These are phyloP conservation scores for Pseudogymnoascus sp. DNA, from an alignment of 2,329 filamentous ascomycete species.

Conservation along the genomic window DNA sequence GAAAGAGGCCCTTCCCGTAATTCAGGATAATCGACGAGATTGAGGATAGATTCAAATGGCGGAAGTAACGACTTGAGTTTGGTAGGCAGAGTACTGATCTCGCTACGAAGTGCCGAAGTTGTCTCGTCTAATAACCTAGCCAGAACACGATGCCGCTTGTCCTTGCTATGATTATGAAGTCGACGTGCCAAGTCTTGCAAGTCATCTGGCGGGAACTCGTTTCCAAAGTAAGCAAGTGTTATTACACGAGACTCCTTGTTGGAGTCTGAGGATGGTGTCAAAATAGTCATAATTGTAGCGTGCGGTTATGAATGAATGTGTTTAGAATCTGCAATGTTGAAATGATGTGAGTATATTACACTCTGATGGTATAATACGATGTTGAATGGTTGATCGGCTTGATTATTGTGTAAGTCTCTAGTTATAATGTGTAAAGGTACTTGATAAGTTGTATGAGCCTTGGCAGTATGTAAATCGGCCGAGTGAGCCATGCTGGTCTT, in stretches of 20 bases:
- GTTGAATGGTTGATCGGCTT: too few relatives aligned
- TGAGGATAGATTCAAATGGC: slow-evolving; percentile 31
- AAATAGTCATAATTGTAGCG: too few relatives aligned
- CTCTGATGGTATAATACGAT: too few relatives aligned
- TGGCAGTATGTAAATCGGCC: too few relatives aligned
- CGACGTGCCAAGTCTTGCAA: slow-evolving; percentile 32
- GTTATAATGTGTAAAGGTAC: too few relatives aligned
- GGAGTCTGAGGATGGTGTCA: not conserved
- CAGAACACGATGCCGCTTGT: slow-evolving; percentile 28
- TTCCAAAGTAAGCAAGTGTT: slow-evolving; percentile 37
- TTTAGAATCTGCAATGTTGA: too few relatives aligned
- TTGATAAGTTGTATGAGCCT: too few relatives aligned
- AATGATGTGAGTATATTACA: too few relatives aligned
- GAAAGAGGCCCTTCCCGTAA: slow-evolving; percentile 34
- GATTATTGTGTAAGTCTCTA: too few relatives aligned
- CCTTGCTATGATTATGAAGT: slow-evolving; percentile 34
- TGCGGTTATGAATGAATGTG: too few relatives aligned
- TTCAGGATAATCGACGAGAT: slow-evolving; percentile 26
- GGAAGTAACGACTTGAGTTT: slow-evolving; percentile 26
- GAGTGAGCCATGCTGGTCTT: too few relatives aligned
- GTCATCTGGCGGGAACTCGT: slow-evolving; percentile 41
- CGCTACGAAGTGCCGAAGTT: slow-evolving; percentile 33
- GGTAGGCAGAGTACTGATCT: slow-evolving; percentile 28
- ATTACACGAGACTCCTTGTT: slow-evolving; percentile 18
- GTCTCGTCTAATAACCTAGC: slow-evolving; percentile 34